Percentiles rank a stretch among this genome's conserved stretches.
phyloP scores from a whole-genome alignment of 768 basidiomycete species.

The Lactifluus volemus region DNA sequence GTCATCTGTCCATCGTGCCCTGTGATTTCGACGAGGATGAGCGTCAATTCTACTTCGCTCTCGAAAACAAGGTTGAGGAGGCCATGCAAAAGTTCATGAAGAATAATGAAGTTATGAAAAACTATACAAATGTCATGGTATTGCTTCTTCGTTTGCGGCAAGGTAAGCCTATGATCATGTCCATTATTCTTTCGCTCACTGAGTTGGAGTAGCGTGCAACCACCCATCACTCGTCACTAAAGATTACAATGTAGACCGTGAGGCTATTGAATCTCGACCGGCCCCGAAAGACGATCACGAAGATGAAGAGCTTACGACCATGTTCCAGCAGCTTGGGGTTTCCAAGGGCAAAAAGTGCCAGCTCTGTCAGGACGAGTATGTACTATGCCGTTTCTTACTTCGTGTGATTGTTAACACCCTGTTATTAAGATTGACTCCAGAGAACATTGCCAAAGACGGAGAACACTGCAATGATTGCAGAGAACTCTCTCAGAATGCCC shows the following conservation, averaged over 20 bases:
- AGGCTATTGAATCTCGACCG: constrained; percentile 62
- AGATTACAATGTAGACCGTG: constrained; percentile 63
- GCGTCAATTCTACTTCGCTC: constrained; percentile 63
- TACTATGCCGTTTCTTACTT: constrained; percentile 14
- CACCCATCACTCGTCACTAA: constrained; percentile 79
- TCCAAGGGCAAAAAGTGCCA: constrained; percentile 54
- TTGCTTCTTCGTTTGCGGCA: constrained; percentile 80
- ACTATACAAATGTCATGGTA: constrained; percentile 63
- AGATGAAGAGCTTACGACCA: constrained; percentile 61
- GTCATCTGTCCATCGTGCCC: constrained; percentile 59
- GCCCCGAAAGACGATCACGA: constrained; percentile 46
- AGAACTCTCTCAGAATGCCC: constrained; percentile 41
- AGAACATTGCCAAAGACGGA: constrained; percentile 34
- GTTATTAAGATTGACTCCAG: constrained; percentile 29
- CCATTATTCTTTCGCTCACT: background rate
- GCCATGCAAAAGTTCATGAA: constrained; percentile 50
- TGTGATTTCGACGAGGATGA: constrained; percentile 77
- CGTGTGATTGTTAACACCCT: background rate
- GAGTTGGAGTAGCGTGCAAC: constrained; percentile 59
- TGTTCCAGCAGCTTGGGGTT: constrained; percentile 65
- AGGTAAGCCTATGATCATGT: constrained; percentile 39
- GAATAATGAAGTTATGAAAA: constrained; percentile 40
- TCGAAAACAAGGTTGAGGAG: constrained; percentile 59
- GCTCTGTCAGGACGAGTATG: constrained; percentile 66
- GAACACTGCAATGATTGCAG: constrained; percentile 55